A percentile compares a stretch with the other conserved stretches of the same genome.
phyloP scores from a whole-genome alignment of 2,329 filamentous ascomycete genomes.

The Trichocomaceae sp. region DNA sequence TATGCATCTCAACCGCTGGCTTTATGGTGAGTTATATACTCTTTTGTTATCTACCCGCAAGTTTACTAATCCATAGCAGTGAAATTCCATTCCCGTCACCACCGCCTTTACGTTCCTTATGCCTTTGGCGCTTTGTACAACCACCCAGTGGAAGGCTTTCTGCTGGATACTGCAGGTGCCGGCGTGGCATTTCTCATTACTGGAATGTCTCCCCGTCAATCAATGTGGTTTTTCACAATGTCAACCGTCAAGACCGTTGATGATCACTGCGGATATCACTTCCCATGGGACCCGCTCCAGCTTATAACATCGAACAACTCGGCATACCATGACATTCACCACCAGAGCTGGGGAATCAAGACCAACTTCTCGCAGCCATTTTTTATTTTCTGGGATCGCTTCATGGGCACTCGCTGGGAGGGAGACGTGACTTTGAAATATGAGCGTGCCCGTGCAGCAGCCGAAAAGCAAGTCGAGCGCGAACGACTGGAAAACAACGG shows the following conservation, averaged over 20 bases:
- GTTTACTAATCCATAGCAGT: conserved; percentile 42
- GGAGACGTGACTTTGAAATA: conserved; percentile 58
- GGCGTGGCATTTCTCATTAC: conserved; percentile 75
- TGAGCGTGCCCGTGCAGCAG: conserved; percentile 49
- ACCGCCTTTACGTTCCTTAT: conserved; percentile 95
- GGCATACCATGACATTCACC: conserved; percentile 94
- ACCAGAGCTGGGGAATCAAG: conserved; percentile 99
- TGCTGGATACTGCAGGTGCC: conserved; percentile 84
- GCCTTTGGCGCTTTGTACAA: conserved; percentile 97
- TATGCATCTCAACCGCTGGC: conserved; percentile 97
- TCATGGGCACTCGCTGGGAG: conserved; percentile 76
- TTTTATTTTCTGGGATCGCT: conserved; percentile 89
- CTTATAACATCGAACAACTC: conserved; percentile 91
- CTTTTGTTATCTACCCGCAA: background rate
- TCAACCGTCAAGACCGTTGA: conserved; percentile 95
- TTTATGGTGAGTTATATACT: conserved; percentile 66
- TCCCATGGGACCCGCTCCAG: conserved; percentile 92
- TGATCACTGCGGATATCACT: conserved; percentile 93
- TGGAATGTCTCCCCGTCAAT: conserved; percentile 76
- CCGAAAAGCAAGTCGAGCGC: conserved; percentile 51
- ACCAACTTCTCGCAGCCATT: conserved; percentile 46
- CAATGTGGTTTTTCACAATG: conserved; percentile 80
- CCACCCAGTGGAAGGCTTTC: conserved; percentile 87
- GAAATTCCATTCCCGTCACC: conserved; percentile 88
- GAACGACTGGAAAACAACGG: conserved; percentile 33